Conservation (phyloP, 257 asterid species). For the Coffea canephora region DNA sequence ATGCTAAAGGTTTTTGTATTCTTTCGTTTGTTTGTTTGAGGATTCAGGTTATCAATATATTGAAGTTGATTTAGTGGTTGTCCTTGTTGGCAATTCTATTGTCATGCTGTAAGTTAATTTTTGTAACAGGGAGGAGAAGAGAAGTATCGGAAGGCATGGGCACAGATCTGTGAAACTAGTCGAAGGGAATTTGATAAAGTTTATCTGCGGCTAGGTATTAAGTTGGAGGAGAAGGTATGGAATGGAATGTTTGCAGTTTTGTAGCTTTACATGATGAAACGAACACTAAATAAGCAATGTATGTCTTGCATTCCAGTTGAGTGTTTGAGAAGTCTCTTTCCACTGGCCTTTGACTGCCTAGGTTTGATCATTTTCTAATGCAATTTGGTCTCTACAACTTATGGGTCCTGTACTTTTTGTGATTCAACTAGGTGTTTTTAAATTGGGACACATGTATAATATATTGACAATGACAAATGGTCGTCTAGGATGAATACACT, state of each 20-base stretch:
- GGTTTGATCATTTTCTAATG: neutral
- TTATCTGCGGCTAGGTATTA: constrained; percentile 71
- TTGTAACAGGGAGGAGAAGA: constrained; percentile 71
- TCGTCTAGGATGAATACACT: neutral
- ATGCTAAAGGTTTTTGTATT: neutral
- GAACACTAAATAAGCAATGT: neutral
- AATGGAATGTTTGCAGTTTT: neutral
- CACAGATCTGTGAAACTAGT: constrained; percentile 82
- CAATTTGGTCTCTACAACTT: neutral
- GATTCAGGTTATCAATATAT: neutral
- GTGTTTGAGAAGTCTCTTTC: neutral
- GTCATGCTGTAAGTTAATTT: constrained; percentile 6
- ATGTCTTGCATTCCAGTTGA: neutral
- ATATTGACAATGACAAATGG: neutral
- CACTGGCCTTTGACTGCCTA: neutral
- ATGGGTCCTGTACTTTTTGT: neutral
- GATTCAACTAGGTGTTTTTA: neutral
- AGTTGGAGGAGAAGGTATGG: constrained; percentile 78
- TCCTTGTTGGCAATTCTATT: constrained; percentile 7
- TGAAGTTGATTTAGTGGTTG: neutral
- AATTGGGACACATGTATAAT: neutral
- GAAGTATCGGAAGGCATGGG: constrained; percentile 78
- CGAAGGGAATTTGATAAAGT: constrained; percentile 65
- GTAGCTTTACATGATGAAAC: neutral
- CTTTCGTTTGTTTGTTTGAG: neutral